Conservation (phyloP, 768 basidiomycete species). For the Hebeloma cylindrosporum region DNA sequence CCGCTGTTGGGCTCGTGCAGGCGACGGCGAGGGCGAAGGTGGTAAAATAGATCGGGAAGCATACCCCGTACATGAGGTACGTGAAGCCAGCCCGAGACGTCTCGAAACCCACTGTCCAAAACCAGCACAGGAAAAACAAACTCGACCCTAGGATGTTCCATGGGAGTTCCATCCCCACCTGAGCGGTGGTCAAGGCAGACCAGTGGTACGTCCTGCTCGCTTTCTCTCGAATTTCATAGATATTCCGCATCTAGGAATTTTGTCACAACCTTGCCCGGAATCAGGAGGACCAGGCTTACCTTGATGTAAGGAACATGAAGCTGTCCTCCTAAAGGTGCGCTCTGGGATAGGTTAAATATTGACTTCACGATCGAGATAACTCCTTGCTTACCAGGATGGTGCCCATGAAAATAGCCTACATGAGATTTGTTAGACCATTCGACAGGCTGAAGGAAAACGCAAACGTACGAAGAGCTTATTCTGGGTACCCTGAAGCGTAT, state of each 20-base stretch:
- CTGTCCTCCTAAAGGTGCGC: conserved; percentile 59
- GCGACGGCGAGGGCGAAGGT: conserved; percentile 62
- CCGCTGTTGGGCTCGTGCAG: conserved; percentile 57
- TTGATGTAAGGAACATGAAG: conserved; percentile 62
- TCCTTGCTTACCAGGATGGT: conserved; percentile 41
- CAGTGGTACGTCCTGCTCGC: conserved; percentile 66
- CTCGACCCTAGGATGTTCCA: conserved; percentile 65
- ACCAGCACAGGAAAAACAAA: conserved; percentile 71
- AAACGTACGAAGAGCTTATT: conserved; percentile 63
- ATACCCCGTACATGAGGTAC: conserved; percentile 52
- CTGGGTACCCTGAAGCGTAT: conserved; percentile 56
- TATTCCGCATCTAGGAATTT: conserved; percentile 46
- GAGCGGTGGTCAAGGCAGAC: conserved; percentile 56
- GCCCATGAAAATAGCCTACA: conserved; percentile 57
- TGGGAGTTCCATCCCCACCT: conserved; percentile 58
- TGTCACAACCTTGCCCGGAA: neutral
- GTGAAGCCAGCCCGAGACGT: conserved; percentile 55
- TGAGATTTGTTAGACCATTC: neutral
- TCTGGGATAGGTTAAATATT: conserved; percentile 16
- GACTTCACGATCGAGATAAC: neutral
- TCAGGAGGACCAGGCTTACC: conserved; percentile 15
- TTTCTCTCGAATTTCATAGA: conserved; percentile 70
- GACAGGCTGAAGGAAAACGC: conserved; percentile 7
- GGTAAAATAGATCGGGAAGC: conserved; percentile 66
- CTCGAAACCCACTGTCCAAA: conserved; percentile 66